Percentiles rank a stretch among this genome's conserved stretches.
Conservation (phyloP, 352 stramenopile species). For the Peronospora belbahrii region DNA sequence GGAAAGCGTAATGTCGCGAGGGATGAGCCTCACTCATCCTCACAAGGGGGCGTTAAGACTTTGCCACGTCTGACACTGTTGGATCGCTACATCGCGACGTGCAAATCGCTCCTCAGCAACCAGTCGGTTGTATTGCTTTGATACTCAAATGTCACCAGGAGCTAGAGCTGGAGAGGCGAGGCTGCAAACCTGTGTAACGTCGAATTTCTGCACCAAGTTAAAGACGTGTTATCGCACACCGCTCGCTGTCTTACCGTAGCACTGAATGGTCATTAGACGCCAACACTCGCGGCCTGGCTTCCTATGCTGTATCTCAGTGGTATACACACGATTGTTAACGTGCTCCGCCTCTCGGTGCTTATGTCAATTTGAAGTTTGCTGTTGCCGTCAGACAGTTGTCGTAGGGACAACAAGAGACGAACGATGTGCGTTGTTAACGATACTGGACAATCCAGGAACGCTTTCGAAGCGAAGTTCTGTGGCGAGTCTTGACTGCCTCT, state of each 20-base stretch:
- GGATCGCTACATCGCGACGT: conserved; percentile 3
- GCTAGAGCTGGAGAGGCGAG: conserved; percentile 6
- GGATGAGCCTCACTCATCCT: conserved; percentile 13
- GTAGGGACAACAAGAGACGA: background rate
- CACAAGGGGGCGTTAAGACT: conserved; percentile 4
- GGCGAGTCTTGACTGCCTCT: no score
- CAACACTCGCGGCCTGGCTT: conserved; percentile 1
- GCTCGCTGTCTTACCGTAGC: background rate
- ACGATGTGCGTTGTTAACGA: background rate
- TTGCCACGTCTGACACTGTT: background rate
- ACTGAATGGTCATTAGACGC: conserved; percentile 17
- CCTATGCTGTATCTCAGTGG: conserved; percentile 12
- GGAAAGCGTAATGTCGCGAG: conserved; percentile 21
- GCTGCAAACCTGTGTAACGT: no score
- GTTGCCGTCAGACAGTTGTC: background rate
- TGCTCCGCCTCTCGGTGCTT: conserved; percentile 18
- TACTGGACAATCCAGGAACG: no score
- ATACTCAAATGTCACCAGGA: conserved; percentile 1
- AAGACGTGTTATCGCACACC: background rate
- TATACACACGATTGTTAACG: conserved; percentile 6
- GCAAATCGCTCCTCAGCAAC: conserved; percentile 2
- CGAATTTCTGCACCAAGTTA: conserved; percentile 11
- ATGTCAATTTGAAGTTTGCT: conserved; percentile 17
- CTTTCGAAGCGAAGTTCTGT: no score
- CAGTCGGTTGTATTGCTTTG: conserved; percentile 20